A percentile compares a stretch with the other conserved stretches of the same genome.
phyloP scores from a whole-genome alignment of 2,329 filamentous ascomycete genomes.

The Thielaviopsis euricoi region DNA sequence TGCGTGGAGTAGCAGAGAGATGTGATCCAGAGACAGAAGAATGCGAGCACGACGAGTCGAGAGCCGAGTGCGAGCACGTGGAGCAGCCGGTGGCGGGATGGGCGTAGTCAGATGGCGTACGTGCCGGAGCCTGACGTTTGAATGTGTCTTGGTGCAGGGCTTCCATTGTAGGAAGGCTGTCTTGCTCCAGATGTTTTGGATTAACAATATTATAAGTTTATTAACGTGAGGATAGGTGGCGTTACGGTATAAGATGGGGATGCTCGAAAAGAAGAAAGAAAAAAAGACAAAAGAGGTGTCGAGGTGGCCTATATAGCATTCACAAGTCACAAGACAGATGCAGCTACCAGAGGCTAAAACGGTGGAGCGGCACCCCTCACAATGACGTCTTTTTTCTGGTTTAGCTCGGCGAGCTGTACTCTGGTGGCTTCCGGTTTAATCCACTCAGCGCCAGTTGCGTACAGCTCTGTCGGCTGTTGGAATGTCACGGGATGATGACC shows the following conservation, averaged over 20 bases:
- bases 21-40: background rate
- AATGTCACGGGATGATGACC: background rate
- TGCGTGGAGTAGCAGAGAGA: background rate
- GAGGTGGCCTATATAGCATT: background rate
- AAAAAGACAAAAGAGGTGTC: background rate
- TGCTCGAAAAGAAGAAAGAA: background rate
- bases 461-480: background rate
- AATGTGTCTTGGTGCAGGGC: conserved; percentile 10
- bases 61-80: too few relatives aligned
- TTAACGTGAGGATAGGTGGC: too few relatives aligned
- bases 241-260: too few relatives aligned
- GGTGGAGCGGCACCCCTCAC: background rate
- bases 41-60: too few relatives aligned
- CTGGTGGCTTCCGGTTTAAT: background rate
- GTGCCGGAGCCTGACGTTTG: conserved; percentile 4
- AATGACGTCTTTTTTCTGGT: background rate
- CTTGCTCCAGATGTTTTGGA: too few relatives aligned
- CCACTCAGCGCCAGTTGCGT: background rate
- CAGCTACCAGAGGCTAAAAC: background rate
- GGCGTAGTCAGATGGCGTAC: conserved; percentile 7
- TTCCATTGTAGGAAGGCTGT: background rate
- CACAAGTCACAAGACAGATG: background rate
- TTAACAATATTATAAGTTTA: too few relatives aligned
- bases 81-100: background rate
- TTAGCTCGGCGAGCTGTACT: background rate